Evolutionary conservation across 176 grass and related monocot species (phyloP).

Genomic region (Tillandsia fasciculata): DNA sequence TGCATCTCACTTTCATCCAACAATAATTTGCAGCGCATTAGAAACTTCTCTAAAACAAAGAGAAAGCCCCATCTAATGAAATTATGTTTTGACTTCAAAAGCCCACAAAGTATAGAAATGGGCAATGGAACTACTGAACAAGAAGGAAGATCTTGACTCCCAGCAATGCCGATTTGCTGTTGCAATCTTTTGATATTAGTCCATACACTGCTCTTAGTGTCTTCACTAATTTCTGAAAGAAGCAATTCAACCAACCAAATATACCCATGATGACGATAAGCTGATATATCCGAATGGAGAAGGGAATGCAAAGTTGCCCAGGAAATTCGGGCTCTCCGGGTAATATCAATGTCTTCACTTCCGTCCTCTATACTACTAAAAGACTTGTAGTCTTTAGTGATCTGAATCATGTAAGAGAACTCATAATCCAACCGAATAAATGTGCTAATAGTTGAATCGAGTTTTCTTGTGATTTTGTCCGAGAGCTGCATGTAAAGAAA

Average conservation of each 20-base stretch:
- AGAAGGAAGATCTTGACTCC: slow-evolving; percentile 58
- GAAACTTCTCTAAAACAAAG: slow-evolving; percentile 85
- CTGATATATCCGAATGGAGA: slow-evolving; percentile 73
- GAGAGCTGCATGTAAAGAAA: slow-evolving; percentile 51
- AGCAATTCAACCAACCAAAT: slow-evolving; percentile 95
- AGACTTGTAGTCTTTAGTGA: slow-evolving; percentile 72
- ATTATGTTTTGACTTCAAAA: slow-evolving; percentile 93
- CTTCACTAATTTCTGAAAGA: slow-evolving; percentile 78
- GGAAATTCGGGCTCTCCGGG: slow-evolving; percentile 56
- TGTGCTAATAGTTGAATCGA: slow-evolving; percentile 63
- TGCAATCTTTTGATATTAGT: slow-evolving; percentile 75
- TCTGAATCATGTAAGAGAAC: slow-evolving; percentile 78
- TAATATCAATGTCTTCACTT: slow-evolving; percentile 49
- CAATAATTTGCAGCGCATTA: slow-evolving; percentile 94
- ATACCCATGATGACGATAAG: slow-evolving; percentile 95
- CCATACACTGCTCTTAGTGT: slow-evolving; percentile 62
- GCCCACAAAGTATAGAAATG: slow-evolving; percentile 78
- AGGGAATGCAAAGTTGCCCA: slow-evolving; percentile 83
- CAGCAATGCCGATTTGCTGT: slow-evolving; percentile 71
- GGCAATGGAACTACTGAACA: slow-evolving; percentile 68
- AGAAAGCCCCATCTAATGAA: slow-evolving; percentile 95
- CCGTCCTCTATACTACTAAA: slow-evolving; percentile 65
- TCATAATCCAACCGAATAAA: slow-evolving; percentile 79
- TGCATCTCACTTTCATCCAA: slow-evolving; percentile 83
- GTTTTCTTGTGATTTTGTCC: slow-evolving; percentile 72